Base-by-base conservation (phyloP, 352 stramenopile genomes). In the Phytophthora chlamydospora region DNA sequence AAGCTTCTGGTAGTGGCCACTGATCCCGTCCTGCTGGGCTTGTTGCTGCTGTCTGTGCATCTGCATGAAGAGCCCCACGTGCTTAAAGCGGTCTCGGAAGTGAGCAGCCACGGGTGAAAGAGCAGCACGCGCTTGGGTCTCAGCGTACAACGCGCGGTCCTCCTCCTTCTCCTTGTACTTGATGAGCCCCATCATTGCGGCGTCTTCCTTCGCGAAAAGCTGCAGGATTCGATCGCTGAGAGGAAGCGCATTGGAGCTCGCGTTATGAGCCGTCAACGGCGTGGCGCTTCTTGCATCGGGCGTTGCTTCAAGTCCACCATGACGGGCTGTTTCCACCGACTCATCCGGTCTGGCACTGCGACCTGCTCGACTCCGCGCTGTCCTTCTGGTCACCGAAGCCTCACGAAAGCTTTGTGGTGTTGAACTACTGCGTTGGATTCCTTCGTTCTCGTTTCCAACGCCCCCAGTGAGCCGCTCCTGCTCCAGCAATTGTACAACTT, bases 1-100 rank as follows among this genome's bases (percentile, higher is more conserved):
- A 0, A 89, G 76, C 17, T 75, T 80, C 38, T 85, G 79, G 47
- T 83, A 91, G 34, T 88, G 82, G 16, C 79, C 79, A 42, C 82
- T 59, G 39, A 91, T 91, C n/a, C 82, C 81, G 24, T 78, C 60
- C 14, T 79, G 63, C 13, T 58, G 61, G 6, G n/a, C 17, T 58
- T 68, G 60, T 11, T 73, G 52, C 13, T 67, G 27, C 12, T 63
- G 56, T 31, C 55, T 54, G 50, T 87, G 72, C 53, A 77, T 61
- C 36, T 88, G 68, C 40, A 78, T 63, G 19, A 89, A 62, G 21
- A 78, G 9, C 13, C 65, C 66, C 8, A 91, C 61, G 58, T 88
- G 78, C 47, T 90, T 91, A 68, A 90, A 88, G 0, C 80, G 74
- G 16, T 87, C 76, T 14, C 83, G 83, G 44, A 91, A 85, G 12